Base-by-base conservation (phyloP, 2,329 filamentous ascomycete species). In the Neocatenulostroma microsporum region DNA sequence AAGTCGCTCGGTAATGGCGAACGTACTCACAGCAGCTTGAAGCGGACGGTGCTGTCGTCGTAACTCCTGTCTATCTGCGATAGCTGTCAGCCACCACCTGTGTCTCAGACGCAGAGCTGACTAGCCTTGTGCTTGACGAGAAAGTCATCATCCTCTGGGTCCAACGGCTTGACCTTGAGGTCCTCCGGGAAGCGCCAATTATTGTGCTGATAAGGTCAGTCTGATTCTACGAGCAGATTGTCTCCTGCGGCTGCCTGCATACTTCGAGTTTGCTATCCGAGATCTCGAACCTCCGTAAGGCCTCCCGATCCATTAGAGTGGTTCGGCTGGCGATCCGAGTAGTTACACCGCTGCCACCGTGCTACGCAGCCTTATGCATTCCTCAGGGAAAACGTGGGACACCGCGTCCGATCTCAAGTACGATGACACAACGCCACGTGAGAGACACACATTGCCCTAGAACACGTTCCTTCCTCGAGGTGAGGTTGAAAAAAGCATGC, bases 1-100 rank as follows among this genome's bases (percentile, higher is more conserved):
- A 11, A 30, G 35, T 35, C 28, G 23, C 24, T 27, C 17, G 21
- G 30, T 42, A 9, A 30, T 27, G 10, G 12, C 28, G 29, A 9
- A 14, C 12, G 10, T 11, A n/a, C 53, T 30, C 43, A 56, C 50
- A 58, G 43, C 28, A 58, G 40, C 36, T 58, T 58, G 44, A 58
- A 57, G 2, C 52, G 51, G 23, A 56, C 51, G 3, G 54, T 58
- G 34, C 49, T 54, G 38, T 56, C 53, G 40, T 58, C 55, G 36
- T 58, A 58, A 40, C 54, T 57, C 37, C 54, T 46, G 38, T 58
- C 55, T 27, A 58, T 58, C 49, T 55, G 24, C 7, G n/a, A n/a
- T n/a, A n/a, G n/a, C n/a, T n/a, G n/a, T n/a, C n/a, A n/a, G n/a
- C 17, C 19, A 33, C 21, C 17, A 15, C 19, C 12, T 27, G n/a